Percentiles rank a stretch among this genome's conserved stretches.
Conservation (phyloP, 176 grass and related monocot genomes). For the Musa acuminata region DNA sequence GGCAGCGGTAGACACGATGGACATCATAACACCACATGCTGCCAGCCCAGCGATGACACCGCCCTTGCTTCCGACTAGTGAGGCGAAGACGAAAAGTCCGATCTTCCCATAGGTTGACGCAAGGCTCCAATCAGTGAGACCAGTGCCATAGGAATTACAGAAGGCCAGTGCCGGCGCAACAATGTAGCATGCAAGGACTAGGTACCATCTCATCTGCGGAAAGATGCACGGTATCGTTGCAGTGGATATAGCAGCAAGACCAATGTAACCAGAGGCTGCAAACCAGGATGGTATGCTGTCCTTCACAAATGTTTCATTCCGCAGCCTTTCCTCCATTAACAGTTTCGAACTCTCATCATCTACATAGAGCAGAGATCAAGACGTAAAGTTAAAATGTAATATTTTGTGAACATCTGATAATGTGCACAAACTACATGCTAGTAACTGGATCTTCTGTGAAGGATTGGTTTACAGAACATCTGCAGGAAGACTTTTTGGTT, state of each 20-base stretch:
- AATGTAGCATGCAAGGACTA: constrained; percentile 50
- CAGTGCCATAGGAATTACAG: constrained; percentile 79
- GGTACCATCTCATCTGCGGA: constrained; percentile 82
- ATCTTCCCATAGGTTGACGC: constrained; percentile 75
- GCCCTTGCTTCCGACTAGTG: constrained; percentile 50
- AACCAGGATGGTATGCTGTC: constrained; percentile 74
- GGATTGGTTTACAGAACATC: neutral
- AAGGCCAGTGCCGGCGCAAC: constrained; percentile 73
- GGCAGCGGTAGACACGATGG: constrained; percentile 67
- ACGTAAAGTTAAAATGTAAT: neutral
- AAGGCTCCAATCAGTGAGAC: constrained; percentile 76
- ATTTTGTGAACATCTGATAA: neutral
- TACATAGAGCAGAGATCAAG: constrained; percentile 5
- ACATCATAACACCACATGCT: constrained; percentile 85
- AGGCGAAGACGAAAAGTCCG: constrained; percentile 70
- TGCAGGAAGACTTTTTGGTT: neutral
- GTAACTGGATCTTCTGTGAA: neutral
- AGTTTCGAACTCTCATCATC: constrained; percentile 39
- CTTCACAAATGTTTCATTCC: constrained; percentile 46
- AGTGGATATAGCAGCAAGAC: constrained; percentile 59
- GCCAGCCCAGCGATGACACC: constrained; percentile 73
- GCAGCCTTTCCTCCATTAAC: constrained; percentile 41
- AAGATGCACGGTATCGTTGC: constrained; percentile 63
- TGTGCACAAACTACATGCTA: neutral
- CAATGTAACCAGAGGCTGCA: constrained; percentile 52